phyloP scores from a whole-genome alignment of 177 flowering plant genomes.

The Telopea speciosissima region DNA sequence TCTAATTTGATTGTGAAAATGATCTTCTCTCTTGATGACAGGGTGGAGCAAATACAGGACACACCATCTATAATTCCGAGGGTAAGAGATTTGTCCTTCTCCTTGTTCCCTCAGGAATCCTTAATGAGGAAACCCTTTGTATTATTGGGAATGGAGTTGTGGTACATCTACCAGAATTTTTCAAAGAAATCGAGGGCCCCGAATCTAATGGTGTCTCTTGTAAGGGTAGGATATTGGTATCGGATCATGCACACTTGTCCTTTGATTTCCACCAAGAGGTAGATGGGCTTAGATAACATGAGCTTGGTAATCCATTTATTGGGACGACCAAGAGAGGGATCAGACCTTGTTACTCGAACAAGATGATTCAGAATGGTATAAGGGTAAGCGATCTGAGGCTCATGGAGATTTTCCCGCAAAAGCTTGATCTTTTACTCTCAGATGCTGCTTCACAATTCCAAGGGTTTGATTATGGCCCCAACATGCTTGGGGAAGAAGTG shows the following conservation, averaged over 20 bases:
- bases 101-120: constrained; percentile 95
- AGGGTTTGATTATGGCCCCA: constrained; percentile 55
- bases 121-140: constrained; percentile 84
- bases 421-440: constrained; percentile 75
- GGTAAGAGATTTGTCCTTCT: constrained; percentile 98
- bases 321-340: constrained; percentile 97
- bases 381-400: constrained; percentile 90
- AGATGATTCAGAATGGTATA: constrained; percentile 78
- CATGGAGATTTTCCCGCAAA: constrained; percentile 88
- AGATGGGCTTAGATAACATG: constrained; percentile 88
- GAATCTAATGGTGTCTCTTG: constrained; percentile 85
- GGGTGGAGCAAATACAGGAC: constrained; percentile 99
- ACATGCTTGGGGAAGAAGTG: constrained; percentile 77
- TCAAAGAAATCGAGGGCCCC: constrained; percentile 81
- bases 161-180: constrained; percentile 87
- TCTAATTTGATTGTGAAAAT: too few species aligned
- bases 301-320: constrained; percentile 83
- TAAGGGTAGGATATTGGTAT: constrained; percentile 77
- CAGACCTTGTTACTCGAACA: constrained; percentile 91
- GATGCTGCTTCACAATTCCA: constrained; percentile 85
- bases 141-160: constrained; percentile 98
- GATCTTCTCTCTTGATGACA: constrained; percentile 24
- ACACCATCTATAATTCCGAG: constrained; percentile 88
- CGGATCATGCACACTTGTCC: constrained; percentile 90
- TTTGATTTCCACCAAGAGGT: constrained; percentile 91